Conservation (phyloP, 331 rosid species). For the Stylosanthes scabra region DNA sequence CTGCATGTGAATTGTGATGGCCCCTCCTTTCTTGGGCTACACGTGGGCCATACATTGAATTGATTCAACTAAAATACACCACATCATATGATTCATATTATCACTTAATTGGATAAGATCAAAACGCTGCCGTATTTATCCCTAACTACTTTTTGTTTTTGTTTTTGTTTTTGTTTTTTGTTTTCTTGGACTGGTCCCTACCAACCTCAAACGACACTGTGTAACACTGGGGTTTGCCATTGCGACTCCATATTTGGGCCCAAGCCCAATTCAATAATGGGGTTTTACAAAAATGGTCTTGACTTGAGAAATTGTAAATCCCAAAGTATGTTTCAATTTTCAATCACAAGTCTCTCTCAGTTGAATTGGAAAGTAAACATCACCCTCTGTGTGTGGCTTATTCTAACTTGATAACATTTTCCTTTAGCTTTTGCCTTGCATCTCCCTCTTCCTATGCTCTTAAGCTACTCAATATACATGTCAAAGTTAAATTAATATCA, state of each 20-base stretch:
- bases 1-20: slow-evolving; percentile 48
- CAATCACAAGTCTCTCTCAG: slow-evolving; percentile 32
- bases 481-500: slow-evolving; percentile 40
- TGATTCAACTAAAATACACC: slow-evolving; percentile 35
- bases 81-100: neutral
- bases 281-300: neutral
- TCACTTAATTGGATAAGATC: too few species aligned
- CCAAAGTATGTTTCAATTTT: neutral
- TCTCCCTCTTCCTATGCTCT: slow-evolving; percentile 56
- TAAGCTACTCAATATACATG: slow-evolving; percentile 76
- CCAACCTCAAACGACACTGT: slow-evolving; percentile 1
- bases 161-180: too few species aligned
- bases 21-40: slow-evolving; percentile 38
- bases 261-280: slow-evolving; percentile 20
- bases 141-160: too few species aligned
- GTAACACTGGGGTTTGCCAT: neutral
- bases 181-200: too few species aligned
- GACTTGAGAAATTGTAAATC: neutral
- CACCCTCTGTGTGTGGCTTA: slow-evolving; percentile 41
- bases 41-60: slow-evolving; percentile 52
- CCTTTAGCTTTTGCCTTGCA: slow-evolving; percentile 59
- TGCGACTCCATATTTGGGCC: slow-evolving; percentile 20
- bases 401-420: slow-evolving; percentile 33
- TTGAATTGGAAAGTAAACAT: slow-evolving; percentile 42
- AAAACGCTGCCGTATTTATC: too few species aligned